Conservation (phyloP, 371 early-diverging fungal species). For the Gilbertella persicaria region DNA sequence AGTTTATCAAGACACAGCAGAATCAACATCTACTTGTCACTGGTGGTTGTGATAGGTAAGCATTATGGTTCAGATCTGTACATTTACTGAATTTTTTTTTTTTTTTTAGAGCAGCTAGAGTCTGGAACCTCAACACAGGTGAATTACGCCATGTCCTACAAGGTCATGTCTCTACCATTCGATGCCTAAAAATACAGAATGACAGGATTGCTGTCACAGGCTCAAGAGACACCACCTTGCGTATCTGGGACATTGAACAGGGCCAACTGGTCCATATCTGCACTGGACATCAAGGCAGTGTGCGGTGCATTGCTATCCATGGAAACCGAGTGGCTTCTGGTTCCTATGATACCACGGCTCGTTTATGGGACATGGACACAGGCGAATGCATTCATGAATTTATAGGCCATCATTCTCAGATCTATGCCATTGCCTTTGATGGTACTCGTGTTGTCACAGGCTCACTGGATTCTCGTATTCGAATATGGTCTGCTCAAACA, state of each 20-base stretch:
- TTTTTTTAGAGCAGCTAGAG: constrained; percentile 69
- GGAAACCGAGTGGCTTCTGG: constrained; percentile 84
- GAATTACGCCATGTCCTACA: constrained; percentile 73
- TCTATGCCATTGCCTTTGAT: constrained; percentile 72
- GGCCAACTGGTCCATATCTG: constrained; percentile 62
- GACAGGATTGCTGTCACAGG: constrained; percentile 81
- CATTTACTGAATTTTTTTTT: too few relatives aligned
- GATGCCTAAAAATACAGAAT: constrained; percentile 79
- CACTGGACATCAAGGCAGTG: constrained; percentile 78
- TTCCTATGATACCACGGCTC: constrained; percentile 88
- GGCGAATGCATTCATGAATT: constrained; percentile 70
- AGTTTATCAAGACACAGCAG: too few relatives aligned
- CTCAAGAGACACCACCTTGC: constrained; percentile 84
- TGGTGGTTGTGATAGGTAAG: constrained; percentile 80
- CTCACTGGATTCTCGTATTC: constrained; percentile 74
- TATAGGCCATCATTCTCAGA: constrained; percentile 67
- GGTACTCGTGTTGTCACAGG: constrained; percentile 72
- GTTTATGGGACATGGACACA: constrained; percentile 83
- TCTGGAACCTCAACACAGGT: constrained; percentile 88
- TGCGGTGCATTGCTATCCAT: constrained; percentile 80
- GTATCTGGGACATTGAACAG: constrained; percentile 81
- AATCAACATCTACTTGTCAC: constrained; percentile 73
- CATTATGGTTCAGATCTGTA: neutral
- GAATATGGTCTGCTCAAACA: constrained; percentile 71
- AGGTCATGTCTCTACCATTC: constrained; percentile 91